Base-by-base conservation (phyloP, 1,284 basidiomycete genomes). In the Ganoderma lingzhi region DNA sequence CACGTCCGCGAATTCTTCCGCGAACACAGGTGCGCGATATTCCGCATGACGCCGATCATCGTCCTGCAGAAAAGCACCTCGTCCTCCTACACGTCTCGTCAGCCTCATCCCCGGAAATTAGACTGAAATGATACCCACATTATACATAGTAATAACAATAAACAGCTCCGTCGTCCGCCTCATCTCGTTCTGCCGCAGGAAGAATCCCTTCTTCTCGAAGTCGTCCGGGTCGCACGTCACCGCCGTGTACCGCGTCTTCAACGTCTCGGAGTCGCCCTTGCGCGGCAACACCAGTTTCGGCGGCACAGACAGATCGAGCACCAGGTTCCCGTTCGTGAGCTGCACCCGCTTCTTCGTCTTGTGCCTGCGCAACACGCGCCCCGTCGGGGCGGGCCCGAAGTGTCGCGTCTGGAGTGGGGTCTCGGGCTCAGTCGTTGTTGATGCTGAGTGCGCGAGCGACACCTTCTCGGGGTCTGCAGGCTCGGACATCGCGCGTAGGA, bases 81-180 rank as follows among this genome's bases (percentile, higher is more conserved):
- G 78, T 99, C 93, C 83, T 99, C 98, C 97, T 97, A 76, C 74
- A 75, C 6, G 2, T 5, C 37, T 19, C 6, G 41, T 61, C 62
- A 74, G 63, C 45, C 56, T 9, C 55, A 44, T 41, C 6, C 1
- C 23, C 23, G 9, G 1, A 41, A 62, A 12, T 17, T 15, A 45
- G 19, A 14, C 32, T 6, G 3, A n/a, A 6, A 17, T 6, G 51
- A 17, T n/a, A 84, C 91, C 73, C 76, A 94, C 93, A 77, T 96
- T 96, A 80, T 94, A 98, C 96, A 99, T 96, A 28, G 97, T 99
- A 78, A 99, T 94, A 71, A 95, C 94, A 80, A 98, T 93, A 82
- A 98, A 95, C 61, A 99, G 80, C 78, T 99, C 98, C 1, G 96
- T 99, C 71, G 92, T 88, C 55, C 97, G 86, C 48, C 90, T 88